Base-by-base conservation (phyloP, 176 grass and related monocot genomes). In the Triticum turgidum region DNA sequence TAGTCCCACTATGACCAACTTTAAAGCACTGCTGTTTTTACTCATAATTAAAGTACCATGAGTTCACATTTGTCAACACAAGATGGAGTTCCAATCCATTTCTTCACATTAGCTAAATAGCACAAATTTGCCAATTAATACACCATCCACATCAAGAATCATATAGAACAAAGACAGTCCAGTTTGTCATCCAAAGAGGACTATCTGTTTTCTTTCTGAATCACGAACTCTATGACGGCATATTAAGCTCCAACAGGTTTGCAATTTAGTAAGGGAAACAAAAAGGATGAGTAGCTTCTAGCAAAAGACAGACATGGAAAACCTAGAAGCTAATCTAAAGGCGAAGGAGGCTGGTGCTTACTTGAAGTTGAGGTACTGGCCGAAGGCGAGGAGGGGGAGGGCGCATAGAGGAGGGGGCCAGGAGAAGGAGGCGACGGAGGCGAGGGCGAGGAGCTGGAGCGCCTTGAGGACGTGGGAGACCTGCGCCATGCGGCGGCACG, bases 351-450 rank as follows among this genome's bases (percentile, higher is more conserved):
- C 4, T 62, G 72, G 5, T 35, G 54, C 92, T 99, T 77, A 99
- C 97, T 88, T 99, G 90, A 96, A 94, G 82, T 99, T 99, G 61
- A 99, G 92, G 78, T 85, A 94, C 70, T 96, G 97, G 65, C 97
- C 97, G 15, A 82, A 68, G 49, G 83, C 84, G 63, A 99, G 91
- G 59, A 99, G 85, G 72, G 78, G 20, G 62, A 88, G 1, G 76
- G 86, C 96, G 90, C 80, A 91, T 54, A 86, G 72, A 17, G 90
- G 90, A 42, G 87, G 89, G 49, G 94, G 92, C 85, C 90, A 91
- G 64, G 88, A 96, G 85, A 93, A 86, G 41, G 87, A 78, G 21
- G 94, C 82, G 62, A 98, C 92, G 72, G 97, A 98, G 76, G 91
- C 80, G 83, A 96, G 85, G 51, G 94, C 78, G 82, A 93, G 70